Conservation (phyloP, 176 grass and related monocot species). For the Alopecurus myosuroides region DNA sequence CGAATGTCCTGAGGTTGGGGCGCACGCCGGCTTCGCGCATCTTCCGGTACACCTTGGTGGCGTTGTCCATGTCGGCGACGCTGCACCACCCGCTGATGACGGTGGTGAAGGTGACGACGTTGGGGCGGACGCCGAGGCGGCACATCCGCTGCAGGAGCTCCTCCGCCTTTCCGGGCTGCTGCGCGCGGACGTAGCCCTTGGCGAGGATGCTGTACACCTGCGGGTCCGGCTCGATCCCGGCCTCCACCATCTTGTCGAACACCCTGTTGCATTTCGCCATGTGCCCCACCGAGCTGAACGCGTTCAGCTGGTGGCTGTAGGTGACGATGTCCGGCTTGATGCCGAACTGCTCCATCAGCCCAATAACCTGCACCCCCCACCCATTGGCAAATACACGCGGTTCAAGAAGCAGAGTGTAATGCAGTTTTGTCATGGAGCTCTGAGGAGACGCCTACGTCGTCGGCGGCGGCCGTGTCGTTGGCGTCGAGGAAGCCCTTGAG, state of each 20-base stretch:
- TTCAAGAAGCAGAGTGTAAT: neutral
- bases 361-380: conserved; percentile 39
- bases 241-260: conserved; percentile 71
- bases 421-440: conserved; percentile 18
- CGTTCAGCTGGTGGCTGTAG: conserved; percentile 89
- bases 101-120: conserved; percentile 88
- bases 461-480: conserved; percentile 55
- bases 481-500: conserved; percentile 85
- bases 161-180: conserved; percentile 74
- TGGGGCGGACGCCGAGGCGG: conserved; percentile 54
- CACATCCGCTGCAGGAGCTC: conserved; percentile 68
- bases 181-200: conserved; percentile 76
- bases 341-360: conserved; percentile 71
- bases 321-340: conserved; percentile 84
- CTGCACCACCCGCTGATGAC: conserved; percentile 92
- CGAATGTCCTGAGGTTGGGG: conserved; percentile 86
- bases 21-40: conserved; percentile 71
- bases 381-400: too few species aligned
- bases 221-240: conserved; percentile 72
- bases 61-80: conserved; percentile 66
- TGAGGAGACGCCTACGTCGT: conserved; percentile 31
- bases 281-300: conserved; percentile 67
- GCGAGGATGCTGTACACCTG: conserved; percentile 96
- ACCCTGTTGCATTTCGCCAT: conserved; percentile 75
- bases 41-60: conserved; percentile 58